phyloP scores from a whole-genome alignment of 805 yeast genomes.

The Suhomyces xylopsoci region DNA sequence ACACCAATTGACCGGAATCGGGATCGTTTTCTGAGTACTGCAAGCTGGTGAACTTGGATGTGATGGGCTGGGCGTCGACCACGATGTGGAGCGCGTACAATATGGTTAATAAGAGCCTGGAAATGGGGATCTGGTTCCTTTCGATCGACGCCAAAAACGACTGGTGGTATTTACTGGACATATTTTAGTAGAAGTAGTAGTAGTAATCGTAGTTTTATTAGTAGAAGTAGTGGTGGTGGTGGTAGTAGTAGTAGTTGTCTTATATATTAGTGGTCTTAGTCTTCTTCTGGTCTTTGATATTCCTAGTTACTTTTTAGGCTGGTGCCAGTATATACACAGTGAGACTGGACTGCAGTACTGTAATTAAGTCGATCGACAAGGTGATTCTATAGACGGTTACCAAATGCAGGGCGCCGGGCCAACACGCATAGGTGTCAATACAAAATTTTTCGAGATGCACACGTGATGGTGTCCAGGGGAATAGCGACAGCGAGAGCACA shows the following conservation, averaged over 20 bases:
- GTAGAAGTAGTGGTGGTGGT: no score
- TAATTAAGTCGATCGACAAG: background rate
- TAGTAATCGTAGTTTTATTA: no score
- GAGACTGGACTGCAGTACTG: background rate
- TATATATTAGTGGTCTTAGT: no score
- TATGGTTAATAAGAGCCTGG: conserved; percentile 25
- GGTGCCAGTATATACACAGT: no score
- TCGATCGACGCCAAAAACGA: conserved; percentile 30
- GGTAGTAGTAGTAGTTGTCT: no score
- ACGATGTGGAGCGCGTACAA: conserved; percentile 26
- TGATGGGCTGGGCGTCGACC: conserved; percentile 21
- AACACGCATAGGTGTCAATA: background rate
- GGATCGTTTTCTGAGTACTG: conserved; percentile 22
- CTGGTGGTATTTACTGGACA: conserved; percentile 12
- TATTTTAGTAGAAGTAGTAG: no score
- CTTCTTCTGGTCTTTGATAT: no score
- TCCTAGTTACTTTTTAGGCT: no score
- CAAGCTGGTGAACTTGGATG: conserved; percentile 36
- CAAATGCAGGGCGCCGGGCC: background rate
- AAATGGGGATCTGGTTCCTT: conserved; percentile 33
- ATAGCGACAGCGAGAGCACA: no score
- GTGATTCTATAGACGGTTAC: background rate
- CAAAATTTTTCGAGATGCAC: background rate
- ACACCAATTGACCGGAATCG: conserved; percentile 18
- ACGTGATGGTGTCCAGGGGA: background rate